These are phyloP conservation scores for Piper longum DNA, from an alignment of 164 flowering plant species.

Conservation along the genomic window DNA sequence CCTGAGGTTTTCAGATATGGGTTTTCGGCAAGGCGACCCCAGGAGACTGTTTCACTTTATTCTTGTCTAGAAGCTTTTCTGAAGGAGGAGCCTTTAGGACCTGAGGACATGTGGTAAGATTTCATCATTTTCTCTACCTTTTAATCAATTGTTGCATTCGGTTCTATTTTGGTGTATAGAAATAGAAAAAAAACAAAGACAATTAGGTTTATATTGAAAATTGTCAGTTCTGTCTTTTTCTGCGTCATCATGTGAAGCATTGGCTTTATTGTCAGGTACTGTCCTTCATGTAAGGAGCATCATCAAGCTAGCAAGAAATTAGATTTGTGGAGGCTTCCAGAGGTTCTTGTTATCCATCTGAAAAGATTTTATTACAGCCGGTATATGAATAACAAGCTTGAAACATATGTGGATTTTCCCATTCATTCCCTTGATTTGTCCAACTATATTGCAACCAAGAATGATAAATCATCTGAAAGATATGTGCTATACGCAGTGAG, in stretches of 20 bases:
- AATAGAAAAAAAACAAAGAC: too few species aligned
- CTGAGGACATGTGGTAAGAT: slow-evolving; percentile 95
- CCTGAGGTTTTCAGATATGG: slow-evolving; percentile 70
- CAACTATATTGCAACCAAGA: slow-evolving; percentile 34
- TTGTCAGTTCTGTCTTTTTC: too few species aligned
- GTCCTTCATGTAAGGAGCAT: slow-evolving; percentile 78
- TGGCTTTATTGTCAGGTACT: slow-evolving; percentile 40
- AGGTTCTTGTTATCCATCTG: slow-evolving; percentile 78
- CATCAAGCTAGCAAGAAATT: slow-evolving; percentile 87
- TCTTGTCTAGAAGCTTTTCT: slow-evolving; percentile 88
- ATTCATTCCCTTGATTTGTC: slow-evolving; percentile 68
- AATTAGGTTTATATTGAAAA: too few species aligned
- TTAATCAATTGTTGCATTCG: background rate
- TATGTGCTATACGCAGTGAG: slow-evolving; percentile 80
- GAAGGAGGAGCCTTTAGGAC: slow-evolving; percentile 96
- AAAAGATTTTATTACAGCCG: slow-evolving; percentile 87
- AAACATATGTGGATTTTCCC: slow-evolving; percentile 80
- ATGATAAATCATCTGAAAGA: slow-evolving; percentile 24
- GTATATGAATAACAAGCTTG: slow-evolving; percentile 72
- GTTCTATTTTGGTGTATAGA: background rate
- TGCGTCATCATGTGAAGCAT: background rate
- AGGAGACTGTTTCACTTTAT: slow-evolving; percentile 69
- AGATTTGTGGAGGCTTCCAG: slow-evolving; percentile 96
- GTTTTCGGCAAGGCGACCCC: slow-evolving; percentile 42
- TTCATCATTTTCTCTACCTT: background rate